Base-by-base conservation (phyloP, 2,329 filamentous ascomycete genomes). In the Ustulina deusta region DNA sequence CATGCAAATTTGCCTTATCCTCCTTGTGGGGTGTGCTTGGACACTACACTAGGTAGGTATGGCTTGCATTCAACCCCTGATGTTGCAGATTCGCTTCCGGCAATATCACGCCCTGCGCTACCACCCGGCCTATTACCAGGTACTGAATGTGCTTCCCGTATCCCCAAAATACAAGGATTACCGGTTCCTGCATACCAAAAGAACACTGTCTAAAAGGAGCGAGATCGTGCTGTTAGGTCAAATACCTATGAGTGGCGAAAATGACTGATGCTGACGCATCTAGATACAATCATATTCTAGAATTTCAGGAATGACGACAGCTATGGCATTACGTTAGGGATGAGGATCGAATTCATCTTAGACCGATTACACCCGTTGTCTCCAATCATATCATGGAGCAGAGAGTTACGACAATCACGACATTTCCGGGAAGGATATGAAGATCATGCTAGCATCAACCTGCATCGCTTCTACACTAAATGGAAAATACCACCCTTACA, bases 111-210 rank as follows among this genome's bases (percentile, higher is more conserved):
- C n/a, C 63, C 46, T 44, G 57, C 44, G 20, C 55, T 54, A 34
- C 52, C 61, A 44, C 46, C 40, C 51, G 38, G 17, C 56, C 4
- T 25, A 36, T 57, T 62, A 62, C 63, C 58, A 54, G 58, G 63
- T 51, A 52, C 22, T 20, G 32, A 51, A 61, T 22, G 42, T 59
- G 57, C 34, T 52, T 49, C 22, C 59, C 59, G 59, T 56, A 56
- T 48, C 38, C 48, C 59, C 36, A 20, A 20, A 13, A 17, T 42
- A 10, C 46, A 25, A 40, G 51, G 52, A 9, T 40, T 2, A 34
- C 52, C 60, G 59, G 66, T 69, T 69, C 67, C 67, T 69, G 67
- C 67, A 69, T 69, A 29, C 10, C 32, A 32, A 66, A 57, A 34
- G 34, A 66, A 40, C 32, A 46, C 15, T 38, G 15, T 42, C 36